These are phyloP conservation scores for Botryotinia calthae DNA, from an alignment of 2,329 filamentous ascomycete genomes.

Conservation along the genomic window DNA sequence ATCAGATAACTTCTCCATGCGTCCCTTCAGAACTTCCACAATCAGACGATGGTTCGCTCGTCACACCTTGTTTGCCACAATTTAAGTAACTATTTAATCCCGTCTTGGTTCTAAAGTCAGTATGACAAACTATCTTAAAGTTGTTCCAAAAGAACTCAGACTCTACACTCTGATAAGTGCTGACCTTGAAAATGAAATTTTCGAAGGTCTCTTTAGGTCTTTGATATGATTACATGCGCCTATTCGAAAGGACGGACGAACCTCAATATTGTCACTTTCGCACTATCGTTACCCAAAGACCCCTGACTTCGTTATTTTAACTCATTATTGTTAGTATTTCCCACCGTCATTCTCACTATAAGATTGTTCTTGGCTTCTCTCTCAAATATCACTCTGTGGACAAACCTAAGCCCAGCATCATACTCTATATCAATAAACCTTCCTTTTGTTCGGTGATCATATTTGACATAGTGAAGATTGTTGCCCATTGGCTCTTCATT, in stretches of 20 bases:
- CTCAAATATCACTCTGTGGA: not conserved
- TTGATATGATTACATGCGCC: not conserved
- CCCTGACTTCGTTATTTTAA: not conserved
- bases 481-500: no score
- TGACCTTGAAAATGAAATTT: fast-evolving
- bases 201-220: not conserved
- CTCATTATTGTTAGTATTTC: not conserved
- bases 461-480: no score
- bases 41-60: not conserved
- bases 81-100: not conserved
- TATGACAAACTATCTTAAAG: fast-evolving
- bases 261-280: not conserved
- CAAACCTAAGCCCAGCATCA: not conserved
- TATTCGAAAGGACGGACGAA: not conserved
- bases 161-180: fast-evolving
- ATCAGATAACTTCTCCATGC: not conserved
- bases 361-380: not conserved
- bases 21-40: not conserved
- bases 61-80: not conserved
- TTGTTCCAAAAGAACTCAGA: not conserved
- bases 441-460: no score
- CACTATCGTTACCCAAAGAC: not conserved
- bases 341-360: not conserved
- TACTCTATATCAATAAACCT: no score
- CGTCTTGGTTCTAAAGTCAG: not conserved